Conservation (phyloP, 352 stramenopile genomes). For the Phytophthora sojae region DNA sequence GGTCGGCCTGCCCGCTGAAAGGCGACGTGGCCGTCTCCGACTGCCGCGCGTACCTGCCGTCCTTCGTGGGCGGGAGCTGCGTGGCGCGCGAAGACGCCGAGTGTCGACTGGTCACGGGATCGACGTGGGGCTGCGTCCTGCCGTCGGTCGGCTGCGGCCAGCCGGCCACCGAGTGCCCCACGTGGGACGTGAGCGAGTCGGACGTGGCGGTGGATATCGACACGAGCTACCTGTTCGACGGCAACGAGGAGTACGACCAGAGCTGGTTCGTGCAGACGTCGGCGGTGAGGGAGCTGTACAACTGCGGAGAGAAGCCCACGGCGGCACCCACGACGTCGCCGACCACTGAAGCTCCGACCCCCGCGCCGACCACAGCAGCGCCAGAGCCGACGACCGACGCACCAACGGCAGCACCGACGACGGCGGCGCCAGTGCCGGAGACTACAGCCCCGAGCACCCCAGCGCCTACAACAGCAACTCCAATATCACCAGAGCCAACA, state of each 20-base stretch:
- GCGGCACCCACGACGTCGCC: constrained; percentile 7
- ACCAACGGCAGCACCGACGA: not conserved
- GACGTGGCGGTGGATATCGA: constrained; percentile 26
- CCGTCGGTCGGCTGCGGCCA: constrained; percentile 37
- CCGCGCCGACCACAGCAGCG: not conserved
- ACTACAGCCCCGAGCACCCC: not conserved
- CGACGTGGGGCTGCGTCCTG: constrained; percentile 46
- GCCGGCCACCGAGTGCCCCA: constrained; percentile 10
- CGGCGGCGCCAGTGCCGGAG: not conserved
- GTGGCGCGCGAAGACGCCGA: constrained; percentile 38
- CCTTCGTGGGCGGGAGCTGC: constrained; percentile 37
- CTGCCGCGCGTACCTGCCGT: constrained; percentile 51
- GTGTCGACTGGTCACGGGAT: constrained; percentile 29
- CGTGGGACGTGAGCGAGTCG: constrained; percentile 15
- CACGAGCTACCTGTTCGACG: constrained; percentile 23
- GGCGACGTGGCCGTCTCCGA: constrained; percentile 45
- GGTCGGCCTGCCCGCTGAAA: constrained; percentile 51
- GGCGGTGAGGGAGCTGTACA: constrained; percentile 22
- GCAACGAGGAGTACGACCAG: constrained; percentile 29
- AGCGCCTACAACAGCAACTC: not conserved
- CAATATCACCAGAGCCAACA: constrained; percentile 6
- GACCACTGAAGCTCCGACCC: constrained; percentile 1
- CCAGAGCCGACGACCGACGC: not conserved
- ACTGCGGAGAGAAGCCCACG: constrained; percentile 30
- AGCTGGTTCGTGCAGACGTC: constrained; percentile 41